These are phyloP conservation scores for Luffa aegyptiaca DNA, from an alignment of 306 rosid genomes.

Conservation along the genomic window DNA sequence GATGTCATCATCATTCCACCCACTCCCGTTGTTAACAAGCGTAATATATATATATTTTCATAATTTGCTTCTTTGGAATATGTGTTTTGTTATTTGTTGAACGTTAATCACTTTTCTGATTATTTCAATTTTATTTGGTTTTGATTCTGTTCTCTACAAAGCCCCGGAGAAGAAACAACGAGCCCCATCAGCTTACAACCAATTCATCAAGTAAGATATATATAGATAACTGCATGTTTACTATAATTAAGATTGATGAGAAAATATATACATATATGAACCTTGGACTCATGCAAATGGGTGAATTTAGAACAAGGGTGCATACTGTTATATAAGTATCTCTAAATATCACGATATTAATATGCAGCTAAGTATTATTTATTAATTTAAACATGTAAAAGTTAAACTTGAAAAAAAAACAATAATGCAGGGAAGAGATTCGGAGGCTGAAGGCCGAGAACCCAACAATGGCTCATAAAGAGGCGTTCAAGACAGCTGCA, in stretches of 20 bases:
- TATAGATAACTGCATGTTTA: not conserved
- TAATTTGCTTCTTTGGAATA: not conserved
- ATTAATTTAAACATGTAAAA: too few relatives aligned
- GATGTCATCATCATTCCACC: conserved; percentile 24
- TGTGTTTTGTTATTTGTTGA: not conserved
- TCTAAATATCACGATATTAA: too few relatives aligned
- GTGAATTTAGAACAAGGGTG: too few relatives aligned
- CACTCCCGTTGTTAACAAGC: conserved; percentile 54
- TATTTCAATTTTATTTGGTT: not conserved
- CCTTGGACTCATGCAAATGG: too few relatives aligned
- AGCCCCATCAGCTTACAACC: conserved; percentile 94
- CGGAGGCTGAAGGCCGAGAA: conserved; percentile 77
- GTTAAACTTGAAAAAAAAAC: not conserved
- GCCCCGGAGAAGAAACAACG: conserved; percentile 95
- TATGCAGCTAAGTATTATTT: too few relatives aligned
- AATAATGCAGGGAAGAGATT: conserved; percentile 59
- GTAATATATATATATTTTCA: conserved; percentile 15
- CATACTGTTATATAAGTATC: too few relatives aligned
- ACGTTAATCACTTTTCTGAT: not conserved
- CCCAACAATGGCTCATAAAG: conserved; percentile 88
- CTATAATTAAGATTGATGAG: not conserved
- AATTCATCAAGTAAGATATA: conserved; percentile 64
- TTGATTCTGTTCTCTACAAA: not conserved
- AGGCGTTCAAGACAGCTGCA: conserved; percentile 87
- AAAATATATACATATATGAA: too few relatives aligned